phyloP scores from a whole-genome alignment of 495 filamentous ascomycete genomes.

The Parathielavia appendiculata region DNA sequence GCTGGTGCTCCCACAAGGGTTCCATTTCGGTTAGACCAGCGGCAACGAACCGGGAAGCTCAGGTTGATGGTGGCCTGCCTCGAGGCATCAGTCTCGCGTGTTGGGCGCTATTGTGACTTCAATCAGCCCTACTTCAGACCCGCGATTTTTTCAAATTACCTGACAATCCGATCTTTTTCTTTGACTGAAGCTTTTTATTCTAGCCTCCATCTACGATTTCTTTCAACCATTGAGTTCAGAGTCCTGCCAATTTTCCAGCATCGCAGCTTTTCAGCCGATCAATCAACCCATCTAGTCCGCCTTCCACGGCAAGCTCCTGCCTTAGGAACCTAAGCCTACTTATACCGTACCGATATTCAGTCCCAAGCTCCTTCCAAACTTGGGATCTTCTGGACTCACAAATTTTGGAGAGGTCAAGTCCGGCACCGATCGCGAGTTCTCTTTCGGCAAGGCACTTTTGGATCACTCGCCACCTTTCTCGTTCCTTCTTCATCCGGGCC shows the following conservation, averaged over 20 bases:
- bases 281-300: background rate
- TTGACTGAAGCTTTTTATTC: background rate
- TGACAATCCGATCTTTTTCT: too few relatives aligned
- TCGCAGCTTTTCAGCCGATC: background rate
- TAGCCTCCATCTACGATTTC: background rate
- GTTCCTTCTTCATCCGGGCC: slow-evolving; percentile 11
- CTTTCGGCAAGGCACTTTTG: slow-evolving; percentile 11
- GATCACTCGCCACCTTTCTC: background rate
- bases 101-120: too few relatives aligned
- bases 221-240: background rate
- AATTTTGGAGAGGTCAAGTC: slow-evolving; percentile 10
- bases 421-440: background rate
- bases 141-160: too few relatives aligned
- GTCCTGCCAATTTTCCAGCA: background rate
- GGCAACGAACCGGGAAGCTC: too few relatives aligned
- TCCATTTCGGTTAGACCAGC: too few relatives aligned
- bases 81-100: too few relatives aligned
- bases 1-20: too few relatives aligned
- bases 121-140: too few relatives aligned
- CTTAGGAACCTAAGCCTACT: background rate
- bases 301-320: slow-evolving; percentile 8
- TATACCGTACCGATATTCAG: background rate
- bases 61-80: too few relatives aligned
- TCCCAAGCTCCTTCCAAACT: slow-evolving; percentile 15
- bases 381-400: background rate